These are phyloP conservation scores for Anisodus acutangulus DNA, from an alignment of 257 asterid genomes.

Conservation along the genomic window DNA sequence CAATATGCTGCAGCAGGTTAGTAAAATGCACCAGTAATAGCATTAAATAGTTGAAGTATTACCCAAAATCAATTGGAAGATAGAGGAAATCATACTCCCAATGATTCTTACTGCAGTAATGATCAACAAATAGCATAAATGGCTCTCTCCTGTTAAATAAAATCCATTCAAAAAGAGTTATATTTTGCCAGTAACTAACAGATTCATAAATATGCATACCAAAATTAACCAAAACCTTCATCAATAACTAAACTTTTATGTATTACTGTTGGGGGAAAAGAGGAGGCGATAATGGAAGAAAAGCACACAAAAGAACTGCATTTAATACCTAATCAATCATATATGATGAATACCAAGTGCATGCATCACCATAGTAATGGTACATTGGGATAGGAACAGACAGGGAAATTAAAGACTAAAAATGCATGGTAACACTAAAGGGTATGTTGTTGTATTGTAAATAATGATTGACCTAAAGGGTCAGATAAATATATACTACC, in stretches of 20 bases:
- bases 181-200: constrained; percentile 6
- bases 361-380: neutral
- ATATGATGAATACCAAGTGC: neutral
- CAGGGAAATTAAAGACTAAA: constrained; percentile 14
- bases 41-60: neutral
- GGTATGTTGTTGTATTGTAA: no score
- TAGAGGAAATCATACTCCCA: constrained; percentile 64
- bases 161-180: neutral
- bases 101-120: constrained; percentile 32
- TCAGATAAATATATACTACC: neutral
- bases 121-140: constrained; percentile 53
- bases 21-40: neutral
- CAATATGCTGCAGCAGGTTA: neutral
- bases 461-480: no score
- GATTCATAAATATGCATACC: neutral
- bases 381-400: constrained; percentile 32
- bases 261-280: neutral
- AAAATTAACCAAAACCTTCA: neutral
- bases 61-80: constrained; percentile 66
- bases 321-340: neutral
- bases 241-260: neutral
- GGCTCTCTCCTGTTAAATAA: constrained; percentile 47
- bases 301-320: neutral
- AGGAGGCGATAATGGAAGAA: neutral
- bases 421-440: neutral